These are phyloP conservation scores for Malus sylvestris DNA, from an alignment of 306 rosid species.

Conservation along the genomic window DNA sequence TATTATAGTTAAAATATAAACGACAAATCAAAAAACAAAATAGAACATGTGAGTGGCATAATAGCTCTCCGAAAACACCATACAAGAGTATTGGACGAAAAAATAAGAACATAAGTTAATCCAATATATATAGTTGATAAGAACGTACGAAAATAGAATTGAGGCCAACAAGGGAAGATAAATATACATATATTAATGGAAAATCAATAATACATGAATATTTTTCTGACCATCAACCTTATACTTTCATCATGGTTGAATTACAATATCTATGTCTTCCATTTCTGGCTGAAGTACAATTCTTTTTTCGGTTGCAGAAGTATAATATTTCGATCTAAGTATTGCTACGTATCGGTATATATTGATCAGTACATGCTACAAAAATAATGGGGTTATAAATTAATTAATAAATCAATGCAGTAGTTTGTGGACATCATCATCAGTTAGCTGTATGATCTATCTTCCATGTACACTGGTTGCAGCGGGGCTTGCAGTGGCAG, in stretches of 20 bases:
- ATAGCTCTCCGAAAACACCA: too few species aligned
- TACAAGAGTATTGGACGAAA: too few species aligned
- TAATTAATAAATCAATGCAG: not conserved
- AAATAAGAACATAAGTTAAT: too few species aligned
- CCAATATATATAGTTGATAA: too few species aligned
- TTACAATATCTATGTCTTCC: not conserved
- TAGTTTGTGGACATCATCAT: not conserved
- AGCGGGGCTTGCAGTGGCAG: not conserved
- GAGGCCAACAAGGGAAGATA: not conserved
- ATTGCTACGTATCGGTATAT: not conserved
- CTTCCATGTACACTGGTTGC: not conserved
- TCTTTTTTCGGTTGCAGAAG: not conserved
- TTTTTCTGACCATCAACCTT: not conserved
- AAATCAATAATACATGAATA: not conserved
- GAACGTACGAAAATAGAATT: not conserved
- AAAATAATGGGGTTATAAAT: not conserved
- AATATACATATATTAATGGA: not conserved
- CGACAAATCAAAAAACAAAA: too few species aligned
- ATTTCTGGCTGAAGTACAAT: not conserved
- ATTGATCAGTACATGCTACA: not conserved
- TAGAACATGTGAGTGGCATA: too few species aligned
- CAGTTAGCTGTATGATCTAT: not conserved
- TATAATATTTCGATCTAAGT: not conserved
- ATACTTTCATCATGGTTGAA: not conserved
- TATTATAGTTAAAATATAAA: too few species aligned